Evolutionary conservation across 2,329 filamentous ascomycete genomes (phyloP).

Genomic region (Dactylellina leptospora): DNA sequence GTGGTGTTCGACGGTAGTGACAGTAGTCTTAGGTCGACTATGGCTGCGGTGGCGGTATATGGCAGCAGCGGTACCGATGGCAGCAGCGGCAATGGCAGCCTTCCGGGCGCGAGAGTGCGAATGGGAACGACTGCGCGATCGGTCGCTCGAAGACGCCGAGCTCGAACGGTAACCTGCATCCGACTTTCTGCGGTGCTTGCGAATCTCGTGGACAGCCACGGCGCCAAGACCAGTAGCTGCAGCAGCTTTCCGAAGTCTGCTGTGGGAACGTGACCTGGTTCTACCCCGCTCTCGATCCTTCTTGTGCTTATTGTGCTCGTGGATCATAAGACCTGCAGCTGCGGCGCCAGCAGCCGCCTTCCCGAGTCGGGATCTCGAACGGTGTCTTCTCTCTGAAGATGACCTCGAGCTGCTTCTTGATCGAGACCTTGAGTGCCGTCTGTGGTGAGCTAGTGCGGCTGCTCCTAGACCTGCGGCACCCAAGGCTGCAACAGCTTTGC

Average conservation of each 20-base stretch:
- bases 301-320: slow-evolving; percentile 52
- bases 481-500: slow-evolving; percentile 30
- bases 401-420: slow-evolving; percentile 47
- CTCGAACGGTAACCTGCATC: slow-evolving; percentile 30
- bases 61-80: slow-evolving; percentile 48
- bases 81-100: slow-evolving; percentile 48
- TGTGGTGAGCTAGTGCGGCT: slow-evolving; percentile 33
- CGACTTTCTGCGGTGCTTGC: slow-evolving; percentile 43
- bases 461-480: slow-evolving; percentile 46
- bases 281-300: slow-evolving; percentile 49
- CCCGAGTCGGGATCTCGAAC: slow-evolving; percentile 44
- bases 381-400: slow-evolving; percentile 38
- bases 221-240: slow-evolving; percentile 52
- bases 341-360: slow-evolving; percentile 47
- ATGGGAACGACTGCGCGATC: slow-evolving; percentile 30
- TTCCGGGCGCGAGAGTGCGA: slow-evolving; percentile 49
- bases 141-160: slow-evolving; percentile 43
- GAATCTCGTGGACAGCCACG: slow-evolving; percentile 50
- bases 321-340: slow-evolving; percentile 46
- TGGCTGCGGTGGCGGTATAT: slow-evolving; percentile 34
- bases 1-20: slow-evolving; percentile 36
- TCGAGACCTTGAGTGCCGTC: slow-evolving; percentile 30
- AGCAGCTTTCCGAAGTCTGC: slow-evolving; percentile 48
- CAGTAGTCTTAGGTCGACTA: slow-evolving; percentile 28
- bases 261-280: slow-evolving; percentile 49